phyloP scores from a whole-genome alignment of 2,329 filamentous ascomycete genomes.

The Penicillium sclerotiorum region DNA sequence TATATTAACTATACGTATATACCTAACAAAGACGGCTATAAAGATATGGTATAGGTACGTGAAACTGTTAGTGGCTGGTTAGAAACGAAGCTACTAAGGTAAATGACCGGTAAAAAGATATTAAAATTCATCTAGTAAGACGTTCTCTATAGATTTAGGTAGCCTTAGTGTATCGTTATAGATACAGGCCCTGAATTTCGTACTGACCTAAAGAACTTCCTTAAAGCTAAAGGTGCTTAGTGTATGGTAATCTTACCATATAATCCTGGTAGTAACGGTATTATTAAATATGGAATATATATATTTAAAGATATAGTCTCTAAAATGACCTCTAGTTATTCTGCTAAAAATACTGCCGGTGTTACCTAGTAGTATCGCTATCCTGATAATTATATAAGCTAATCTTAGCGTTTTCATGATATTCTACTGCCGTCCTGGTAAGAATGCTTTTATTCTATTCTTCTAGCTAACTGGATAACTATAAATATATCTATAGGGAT shows the following conservation, averaged over 20 bases:
- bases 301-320: background rate
- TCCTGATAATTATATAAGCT: background rate
- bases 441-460: background rate
- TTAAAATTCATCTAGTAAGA: background rate
- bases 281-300: background rate
- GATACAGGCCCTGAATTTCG: background rate
- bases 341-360: background rate
- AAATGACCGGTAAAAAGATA: background rate
- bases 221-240: too few relatives aligned
- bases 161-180: background rate
- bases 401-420: background rate
- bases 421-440: background rate
- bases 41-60: background rate
- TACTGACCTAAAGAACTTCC: too few relatives aligned
- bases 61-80: background rate
- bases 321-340: background rate
- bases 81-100: background rate
- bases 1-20: background rate
- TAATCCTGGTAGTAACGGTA: background rate
- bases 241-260: background rate
- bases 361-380: background rate
- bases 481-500: background rate
- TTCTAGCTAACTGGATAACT: background rate
- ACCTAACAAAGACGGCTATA: background rate
- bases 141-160: background rate